Evolutionary conservation across 2,329 filamentous ascomycete genomes (phyloP), one percentile per base, ranked within the genome.

Genomic region (Davidsoniella australis): DNA sequence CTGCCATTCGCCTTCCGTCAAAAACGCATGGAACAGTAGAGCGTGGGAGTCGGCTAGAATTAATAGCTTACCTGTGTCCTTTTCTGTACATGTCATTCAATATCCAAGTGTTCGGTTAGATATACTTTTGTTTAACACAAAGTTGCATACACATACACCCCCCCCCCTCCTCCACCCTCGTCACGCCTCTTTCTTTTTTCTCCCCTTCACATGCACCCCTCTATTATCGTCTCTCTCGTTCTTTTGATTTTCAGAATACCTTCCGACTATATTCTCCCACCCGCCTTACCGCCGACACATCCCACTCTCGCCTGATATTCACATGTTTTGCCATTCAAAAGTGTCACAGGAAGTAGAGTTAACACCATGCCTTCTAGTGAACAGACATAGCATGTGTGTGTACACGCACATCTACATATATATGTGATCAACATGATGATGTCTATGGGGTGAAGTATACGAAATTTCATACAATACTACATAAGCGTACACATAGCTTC

Each of bases 281-380:
- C n/a, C 39, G 46, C 39, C 40, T n/a, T 20, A 43, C 23, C 24
- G 20, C 39, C 24, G 8, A 42, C 46, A 33, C 29, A 42, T 33
- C 38, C 46, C 39, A 48, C 29, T 7, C 23, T 48, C 39, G 29
- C 38, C 39, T 48, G 46, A 48, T 48, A 24, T 24, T 12, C 26
- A 36, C 29, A 38, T 24, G 17, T 17, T 33, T 33, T 33, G 29
- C 29, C 29, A 33, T 33, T 23, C 20, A 23, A 10, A 12, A 33
- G 12, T 33, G 8, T 33, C 12, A 33, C 12, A 10, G 6, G 29
- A 33, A 12, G 29, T 33, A 33, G 29, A 33, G 12, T 9, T 4
- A 33, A 4, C 29, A 12, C 29, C 29, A 9, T 29, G 10, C 10
- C 3, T 33, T 33, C 29, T 12, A 12, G 29, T 33, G 3, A 33